These are phyloP conservation scores for Saururus chinensis DNA, from an alignment of 164 flowering plant genomes.

Conservation along the genomic window DNA sequence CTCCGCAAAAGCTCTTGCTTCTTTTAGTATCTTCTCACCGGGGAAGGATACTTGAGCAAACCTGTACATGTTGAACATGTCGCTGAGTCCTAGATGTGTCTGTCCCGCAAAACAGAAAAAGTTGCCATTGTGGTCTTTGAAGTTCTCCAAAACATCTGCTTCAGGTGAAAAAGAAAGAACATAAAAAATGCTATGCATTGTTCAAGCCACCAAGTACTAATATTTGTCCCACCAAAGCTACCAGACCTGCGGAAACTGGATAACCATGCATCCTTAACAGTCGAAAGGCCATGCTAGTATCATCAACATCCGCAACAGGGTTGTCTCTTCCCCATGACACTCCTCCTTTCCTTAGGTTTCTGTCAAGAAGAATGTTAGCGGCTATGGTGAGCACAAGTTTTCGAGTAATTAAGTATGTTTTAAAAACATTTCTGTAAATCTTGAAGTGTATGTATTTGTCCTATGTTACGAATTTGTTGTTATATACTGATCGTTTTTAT, in stretches of 20 bases:
- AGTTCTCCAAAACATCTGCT: conserved; percentile 13
- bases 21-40: conserved; percentile 14
- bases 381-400: no score
- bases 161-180: background rate
- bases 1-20: conserved; percentile 12
- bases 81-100: conserved; percentile 9
- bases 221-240: no score
- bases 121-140: conserved; percentile 8
- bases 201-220: no score
- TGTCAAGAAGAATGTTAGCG: background rate
- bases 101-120: conserved; percentile 17
- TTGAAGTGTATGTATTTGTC: no score
- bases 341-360: conserved; percentile 8
- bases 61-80: conserved; percentile 11
- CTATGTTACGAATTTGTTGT: no score
- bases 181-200: background rate
- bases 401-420: no score
- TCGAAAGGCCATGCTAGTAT: conserved; percentile 17
- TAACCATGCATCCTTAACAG: conserved; percentile 17
- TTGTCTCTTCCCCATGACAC: conserved; percentile 14
- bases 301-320: conserved; percentile 14
- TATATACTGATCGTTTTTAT: no score
- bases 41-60: conserved; percentile 16
- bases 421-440: no score
- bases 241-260: conserved; percentile 9